Base-by-base conservation (phyloP, 2,329 filamentous ascomycete genomes). In the Bimuria novae-zelandiae region DNA sequence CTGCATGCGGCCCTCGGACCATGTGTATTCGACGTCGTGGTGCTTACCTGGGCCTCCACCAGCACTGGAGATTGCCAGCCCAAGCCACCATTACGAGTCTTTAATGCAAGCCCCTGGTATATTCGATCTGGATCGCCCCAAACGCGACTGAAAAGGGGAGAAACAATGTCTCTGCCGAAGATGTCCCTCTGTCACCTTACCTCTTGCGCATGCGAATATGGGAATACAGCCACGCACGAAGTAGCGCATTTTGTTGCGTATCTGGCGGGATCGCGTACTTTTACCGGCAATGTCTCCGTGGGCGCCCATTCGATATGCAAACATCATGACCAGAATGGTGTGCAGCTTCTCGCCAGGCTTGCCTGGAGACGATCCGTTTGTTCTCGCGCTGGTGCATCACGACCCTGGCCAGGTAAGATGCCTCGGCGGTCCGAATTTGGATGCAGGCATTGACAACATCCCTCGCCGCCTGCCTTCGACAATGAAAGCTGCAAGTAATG, bases 21-120 rank as follows among this genome's bases (percentile, higher is more conserved):
- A 45, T 45, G 29, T 21, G 16, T 22, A 32, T 11, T 43, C n/a
- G 41, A 8, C 39, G 4, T 29, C 7, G 63, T 63, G 62, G 62
- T 62, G 64, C 57, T 45, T 49, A 59, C 60, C 36, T 41, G 35
- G 46, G 49, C 41, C 42, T n/a, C n/a, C n/a, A 19, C 23, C 22
- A 35, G 17, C 29, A 19, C 29, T 51, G 37, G 35, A 59, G 54
- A 57, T 62, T 52, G 39, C 47, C 45, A 22, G 39, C 50, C 49
- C 59, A 62, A 62, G 57, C 49, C 50, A 51, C 52, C 60, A 69
- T 67, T 64, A 65, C 64, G 64, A 64, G 49, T 54, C 50, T 30
- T 50, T 61, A 55, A 59, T 61, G 50, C 46, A 59, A 27, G 37
- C 54, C 51, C 62, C 60, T 54, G 59, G 53, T 49, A 61, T 59